Conservation (phyloP, 2,329 filamentous ascomycete species). For the Lachnellula occidentalis region DNA sequence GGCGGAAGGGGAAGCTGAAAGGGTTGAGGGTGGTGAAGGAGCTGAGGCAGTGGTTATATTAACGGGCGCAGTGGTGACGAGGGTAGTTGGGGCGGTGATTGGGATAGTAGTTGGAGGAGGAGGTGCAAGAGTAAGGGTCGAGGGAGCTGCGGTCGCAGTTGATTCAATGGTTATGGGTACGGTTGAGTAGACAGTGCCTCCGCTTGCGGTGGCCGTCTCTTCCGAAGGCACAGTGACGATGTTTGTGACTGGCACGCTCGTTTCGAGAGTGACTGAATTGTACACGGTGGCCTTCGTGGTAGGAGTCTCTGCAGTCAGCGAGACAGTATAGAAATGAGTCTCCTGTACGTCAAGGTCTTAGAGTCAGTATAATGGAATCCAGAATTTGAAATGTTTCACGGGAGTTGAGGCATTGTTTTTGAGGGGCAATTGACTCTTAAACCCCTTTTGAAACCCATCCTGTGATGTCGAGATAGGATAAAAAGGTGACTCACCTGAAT, state of each 20-base stretch:
- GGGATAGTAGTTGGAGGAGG: slow-evolving; percentile 4
- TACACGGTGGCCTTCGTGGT: slow-evolving; percentile 22
- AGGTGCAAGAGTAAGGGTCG: slow-evolving; percentile 1
- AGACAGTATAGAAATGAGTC: slow-evolving; percentile 31
- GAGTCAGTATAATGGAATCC: too few species aligned
- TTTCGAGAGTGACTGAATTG: slow-evolving; percentile 21
- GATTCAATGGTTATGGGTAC: neutral
- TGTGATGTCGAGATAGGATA: too few species aligned
- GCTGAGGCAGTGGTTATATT: neutral
- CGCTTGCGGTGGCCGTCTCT: slow-evolving; percentile 16
- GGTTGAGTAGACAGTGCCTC: slow-evolving; percentile 9
- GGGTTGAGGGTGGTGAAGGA: neutral
- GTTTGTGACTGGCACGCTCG: slow-evolving; percentile 16
- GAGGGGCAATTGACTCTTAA: too few species aligned
- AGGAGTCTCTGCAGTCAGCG: slow-evolving; percentile 20
- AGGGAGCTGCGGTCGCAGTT: slow-evolving; percentile 3
- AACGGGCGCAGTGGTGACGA: neutral
- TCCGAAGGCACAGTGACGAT: slow-evolving; percentile 23
- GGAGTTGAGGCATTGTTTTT: too few species aligned
- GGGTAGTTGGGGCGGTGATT: slow-evolving; percentile 7
- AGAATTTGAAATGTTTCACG: too few species aligned
- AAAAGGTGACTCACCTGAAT: slow-evolving; percentile 35
- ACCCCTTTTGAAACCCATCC: too few species aligned
- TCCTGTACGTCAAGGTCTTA: slow-evolving; percentile 28
- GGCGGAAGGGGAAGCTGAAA: slow-evolving; percentile 8